phyloP scores from a whole-genome alignment of 495 filamentous ascomycete species.

The Daldinia decipiens region DNA sequence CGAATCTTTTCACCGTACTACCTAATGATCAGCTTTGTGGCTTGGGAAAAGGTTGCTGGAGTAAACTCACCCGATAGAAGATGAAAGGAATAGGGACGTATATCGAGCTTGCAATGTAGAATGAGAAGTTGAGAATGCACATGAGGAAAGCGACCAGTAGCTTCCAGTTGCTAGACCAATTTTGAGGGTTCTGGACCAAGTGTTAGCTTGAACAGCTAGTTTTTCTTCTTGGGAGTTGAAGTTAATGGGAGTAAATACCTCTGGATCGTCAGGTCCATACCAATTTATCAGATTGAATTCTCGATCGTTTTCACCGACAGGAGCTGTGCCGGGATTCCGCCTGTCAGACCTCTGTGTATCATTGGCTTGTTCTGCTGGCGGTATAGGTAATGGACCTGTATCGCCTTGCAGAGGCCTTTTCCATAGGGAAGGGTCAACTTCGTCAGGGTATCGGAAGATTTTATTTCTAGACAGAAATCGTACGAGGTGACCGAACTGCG shows the following conservation, averaged over 20 bases:
- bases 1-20: neutral
- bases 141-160: conserved; percentile 28
- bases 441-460: conserved; percentile 9
- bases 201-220: neutral
- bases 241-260: neutral
- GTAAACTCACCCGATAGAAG: neutral
- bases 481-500: conserved; percentile 32
- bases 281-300: neutral
- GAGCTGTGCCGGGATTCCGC: neutral
- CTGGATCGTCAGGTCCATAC: conserved; percentile 1
- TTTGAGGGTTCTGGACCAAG: conserved; percentile 27
- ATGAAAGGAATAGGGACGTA: conserved; percentile 47
- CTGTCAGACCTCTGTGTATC: neutral
- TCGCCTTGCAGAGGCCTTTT: neutral
- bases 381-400: neutral
- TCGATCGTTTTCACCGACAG: neutral
- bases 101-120: conserved; percentile 52
- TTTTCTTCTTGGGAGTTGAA: neutral
- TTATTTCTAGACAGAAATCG: conserved; percentile 32
- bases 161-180: conserved; percentile 38
- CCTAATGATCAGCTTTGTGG: neutral
- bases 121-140: conserved; percentile 44
- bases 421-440: neutral
- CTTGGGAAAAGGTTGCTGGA: neutral
- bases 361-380: neutral